A percentile compares a stretch with the other conserved stretches of the same genome.
Evolutionary conservation across 2,329 filamentous ascomycete species (phyloP).

Genomic region (Alternaria infectoria): DNA sequence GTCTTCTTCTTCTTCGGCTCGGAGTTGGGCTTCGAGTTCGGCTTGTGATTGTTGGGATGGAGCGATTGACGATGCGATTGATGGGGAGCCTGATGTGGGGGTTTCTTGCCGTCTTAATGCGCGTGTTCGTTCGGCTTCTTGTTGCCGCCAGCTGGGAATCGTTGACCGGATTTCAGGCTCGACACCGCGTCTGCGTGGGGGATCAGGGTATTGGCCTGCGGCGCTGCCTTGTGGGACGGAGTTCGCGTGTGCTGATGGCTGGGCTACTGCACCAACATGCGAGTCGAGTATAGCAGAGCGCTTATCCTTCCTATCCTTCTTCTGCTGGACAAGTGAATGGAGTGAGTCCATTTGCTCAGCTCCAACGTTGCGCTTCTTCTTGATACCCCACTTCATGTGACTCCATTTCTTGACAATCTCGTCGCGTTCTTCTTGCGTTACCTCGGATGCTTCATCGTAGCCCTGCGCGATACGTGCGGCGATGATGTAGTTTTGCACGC

Average conservation of each 20-base stretch:
- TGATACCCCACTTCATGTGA: constrained; percentile 64
- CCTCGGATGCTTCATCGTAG: constrained; percentile 65
- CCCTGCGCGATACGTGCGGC: constrained; percentile 79
- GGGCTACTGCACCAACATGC: constrained; percentile 18
- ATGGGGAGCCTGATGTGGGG: constrained; percentile 30
- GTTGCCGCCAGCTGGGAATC: constrained; percentile 19
- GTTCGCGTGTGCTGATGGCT: constrained; percentile 20
- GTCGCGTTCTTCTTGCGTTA: constrained; percentile 64
- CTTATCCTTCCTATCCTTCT: constrained; percentile 43
- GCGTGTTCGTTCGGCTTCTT: constrained; percentile 18
- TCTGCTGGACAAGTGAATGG: constrained; percentile 51
- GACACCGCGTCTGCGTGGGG: constrained; percentile 11
- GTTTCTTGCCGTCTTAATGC: constrained; percentile 28
- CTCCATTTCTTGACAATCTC: constrained; percentile 72
- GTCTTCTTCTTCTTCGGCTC: constrained; percentile 48
- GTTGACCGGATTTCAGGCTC: constrained; percentile 22
- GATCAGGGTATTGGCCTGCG: constrained; percentile 17
- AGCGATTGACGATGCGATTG: not conserved
- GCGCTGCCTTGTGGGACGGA: constrained; percentile 22
- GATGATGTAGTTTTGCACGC: constrained; percentile 79
- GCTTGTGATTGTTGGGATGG: constrained; percentile 14
- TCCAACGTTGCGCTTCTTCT: constrained; percentile 60
- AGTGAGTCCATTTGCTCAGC: constrained; percentile 58
- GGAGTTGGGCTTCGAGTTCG: constrained; percentile 29
- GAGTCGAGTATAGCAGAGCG: constrained; percentile 35